Percentiles rank a stretch among this genome's conserved stretches.
These are phyloP conservation scores for Didymella pomorum DNA, from an alignment of 2,329 filamentous ascomycete genomes.

Conservation along the genomic window DNA sequence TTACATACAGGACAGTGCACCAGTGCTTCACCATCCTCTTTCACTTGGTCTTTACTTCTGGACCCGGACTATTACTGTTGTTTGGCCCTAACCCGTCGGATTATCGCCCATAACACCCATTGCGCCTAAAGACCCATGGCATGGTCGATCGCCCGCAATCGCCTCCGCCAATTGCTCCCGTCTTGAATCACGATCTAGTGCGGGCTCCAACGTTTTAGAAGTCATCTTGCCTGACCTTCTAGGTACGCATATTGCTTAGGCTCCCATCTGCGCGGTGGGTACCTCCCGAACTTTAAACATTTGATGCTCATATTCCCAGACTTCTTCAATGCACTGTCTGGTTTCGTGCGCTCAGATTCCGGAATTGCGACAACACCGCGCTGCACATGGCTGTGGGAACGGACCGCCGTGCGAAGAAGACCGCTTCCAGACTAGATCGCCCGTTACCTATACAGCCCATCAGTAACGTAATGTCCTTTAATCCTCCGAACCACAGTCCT, in stretches of 20 bases:
- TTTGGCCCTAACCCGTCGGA: constrained; percentile 41
- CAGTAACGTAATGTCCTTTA: constrained; percentile 48
- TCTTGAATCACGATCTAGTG: constrained; percentile 43
- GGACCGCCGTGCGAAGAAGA: constrained; percentile 48
- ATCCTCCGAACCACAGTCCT: constrained; percentile 40
- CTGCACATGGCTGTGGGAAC: constrained; percentile 51
- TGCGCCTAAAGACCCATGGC: constrained; percentile 42
- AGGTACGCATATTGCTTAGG: constrained; percentile 42
- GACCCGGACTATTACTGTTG: constrained; percentile 31
- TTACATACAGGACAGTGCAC: constrained; percentile 38
- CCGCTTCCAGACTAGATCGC: constrained; percentile 44
- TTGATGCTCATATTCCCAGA: constrained; percentile 40
- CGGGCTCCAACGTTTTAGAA: constrained; percentile 49
- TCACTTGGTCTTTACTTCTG: constrained; percentile 28
- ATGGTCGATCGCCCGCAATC: constrained; percentile 45
- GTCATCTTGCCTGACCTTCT: constrained; percentile 36
- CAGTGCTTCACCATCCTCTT: constrained; percentile 36
- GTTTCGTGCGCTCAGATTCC: constrained; percentile 34
- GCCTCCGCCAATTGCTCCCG: constrained; percentile 45
- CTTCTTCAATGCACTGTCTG: constrained; percentile 41
- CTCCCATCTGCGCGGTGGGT: constrained; percentile 32
- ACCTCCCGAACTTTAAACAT: constrained; percentile 35
- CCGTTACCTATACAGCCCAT: constrained; percentile 43
- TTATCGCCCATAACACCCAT: constrained; percentile 36
- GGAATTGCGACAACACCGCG: constrained; percentile 40